Evolutionary conservation across 805 yeast genomes (phyloP).

Genomic region (Candida pseudoglaebosa): DNA sequence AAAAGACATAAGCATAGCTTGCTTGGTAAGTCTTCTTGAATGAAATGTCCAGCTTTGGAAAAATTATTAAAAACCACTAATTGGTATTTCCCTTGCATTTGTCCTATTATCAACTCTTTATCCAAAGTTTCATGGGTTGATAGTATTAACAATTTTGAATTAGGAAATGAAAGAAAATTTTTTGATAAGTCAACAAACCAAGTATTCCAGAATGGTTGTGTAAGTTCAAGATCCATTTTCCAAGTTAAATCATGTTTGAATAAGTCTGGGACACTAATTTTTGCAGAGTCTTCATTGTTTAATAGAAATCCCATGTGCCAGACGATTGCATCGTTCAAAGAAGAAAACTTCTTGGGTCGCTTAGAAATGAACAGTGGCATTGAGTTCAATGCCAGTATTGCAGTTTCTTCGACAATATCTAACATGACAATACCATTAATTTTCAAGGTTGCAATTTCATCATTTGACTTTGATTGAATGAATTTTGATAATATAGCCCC

Average conservation of each 20-base stretch:
- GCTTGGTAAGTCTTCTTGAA: constrained; percentile 87
- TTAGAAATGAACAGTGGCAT: constrained; percentile 64
- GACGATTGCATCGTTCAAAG: constrained; percentile 58
- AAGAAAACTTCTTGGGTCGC: constrained; percentile 60
- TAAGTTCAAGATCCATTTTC: constrained; percentile 59
- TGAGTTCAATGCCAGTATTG: constrained; percentile 59
- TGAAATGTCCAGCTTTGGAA: constrained; percentile 70
- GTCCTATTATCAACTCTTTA: constrained; percentile 83
- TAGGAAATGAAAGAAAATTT: constrained; percentile 36
- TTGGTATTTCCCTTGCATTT: constrained; percentile 97
- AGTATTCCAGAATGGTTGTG: constrained; percentile 68
- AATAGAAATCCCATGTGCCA: constrained; percentile 72
- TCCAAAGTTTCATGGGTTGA: constrained; percentile 91
- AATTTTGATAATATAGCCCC: constrained; percentile 61
- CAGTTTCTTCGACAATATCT: constrained; percentile 94
- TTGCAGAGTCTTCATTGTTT: constrained; percentile 58
- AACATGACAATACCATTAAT: constrained; percentile 71
- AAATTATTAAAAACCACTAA: constrained; percentile 67
- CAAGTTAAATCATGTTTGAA: constrained; percentile 45
- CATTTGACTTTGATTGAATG: constrained; percentile 43
- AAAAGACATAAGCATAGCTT: constrained; percentile 56
- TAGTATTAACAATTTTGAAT: constrained; percentile 66
- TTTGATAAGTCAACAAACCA: constrained; percentile 78
- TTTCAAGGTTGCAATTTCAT: constrained; percentile 15
- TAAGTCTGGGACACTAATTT: constrained; percentile 72